Evolutionary conservation across 1,139 yeast species (phyloP).

Genomic region (Meyerozyma carpophila): DNA sequence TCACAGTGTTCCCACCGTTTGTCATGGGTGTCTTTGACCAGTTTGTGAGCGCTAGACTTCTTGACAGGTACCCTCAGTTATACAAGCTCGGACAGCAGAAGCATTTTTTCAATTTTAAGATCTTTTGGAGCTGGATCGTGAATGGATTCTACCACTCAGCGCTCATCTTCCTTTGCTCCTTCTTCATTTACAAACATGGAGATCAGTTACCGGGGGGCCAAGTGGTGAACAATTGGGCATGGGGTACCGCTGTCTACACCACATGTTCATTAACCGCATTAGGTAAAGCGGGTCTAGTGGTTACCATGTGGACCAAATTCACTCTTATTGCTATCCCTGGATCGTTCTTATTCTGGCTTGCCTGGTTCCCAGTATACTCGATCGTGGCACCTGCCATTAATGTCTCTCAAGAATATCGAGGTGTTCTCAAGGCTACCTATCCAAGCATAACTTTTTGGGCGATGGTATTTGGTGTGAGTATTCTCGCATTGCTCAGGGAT

Average conservation of each 20-base stretch:
- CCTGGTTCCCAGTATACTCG: conserved; percentile 84
- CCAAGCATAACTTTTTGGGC: conserved; percentile 85
- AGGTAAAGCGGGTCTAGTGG: conserved; percentile 91
- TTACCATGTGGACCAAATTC: conserved; percentile 93
- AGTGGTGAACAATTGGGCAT: conserved; percentile 86
- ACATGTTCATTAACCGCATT: conserved; percentile 84
- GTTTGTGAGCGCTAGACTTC: conserved; percentile 82
- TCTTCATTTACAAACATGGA: conserved; percentile 65
- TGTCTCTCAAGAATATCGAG: conserved; percentile 80
- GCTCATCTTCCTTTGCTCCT: conserved; percentile 69
- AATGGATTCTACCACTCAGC: conserved; percentile 96
- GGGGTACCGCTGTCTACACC: conserved; percentile 91
- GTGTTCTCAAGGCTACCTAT: conserved; percentile 72
- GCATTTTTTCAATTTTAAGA: conserved; percentile 80
- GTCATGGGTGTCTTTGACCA: conserved; percentile 96
- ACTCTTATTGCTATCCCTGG: conserved; percentile 94
- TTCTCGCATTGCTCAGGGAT: conserved; percentile 78
- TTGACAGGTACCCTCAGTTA: conserved; percentile 88
- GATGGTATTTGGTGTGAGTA: conserved; percentile 66
- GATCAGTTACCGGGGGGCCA: conserved; percentile 63
- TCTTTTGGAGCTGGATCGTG: conserved; percentile 96
- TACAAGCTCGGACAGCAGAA: conserved; percentile 88
- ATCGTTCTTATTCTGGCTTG: conserved; percentile 77
- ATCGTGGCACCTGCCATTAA: conserved; percentile 76
- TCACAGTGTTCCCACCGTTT: conserved; percentile 93